Evolutionary conservation across 192 early-diverging fungal genomes (phyloP).

Genomic region (Podila epigama): DNA sequence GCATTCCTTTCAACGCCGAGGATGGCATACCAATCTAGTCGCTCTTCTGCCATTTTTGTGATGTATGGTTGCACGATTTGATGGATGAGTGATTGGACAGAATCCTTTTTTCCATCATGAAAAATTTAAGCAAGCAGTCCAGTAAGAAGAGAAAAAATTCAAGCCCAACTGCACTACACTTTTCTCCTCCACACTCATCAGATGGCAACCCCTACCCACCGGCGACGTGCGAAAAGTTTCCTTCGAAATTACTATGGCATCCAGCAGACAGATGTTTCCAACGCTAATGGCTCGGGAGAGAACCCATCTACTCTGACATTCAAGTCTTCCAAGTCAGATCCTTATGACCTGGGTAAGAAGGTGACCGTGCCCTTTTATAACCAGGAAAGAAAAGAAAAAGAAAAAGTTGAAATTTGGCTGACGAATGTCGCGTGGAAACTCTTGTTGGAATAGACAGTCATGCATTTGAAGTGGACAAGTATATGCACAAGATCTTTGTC

Average conservation of each 20-base stretch:
- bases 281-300: constrained; percentile 16
- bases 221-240: constrained; percentile 54
- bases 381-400: too few relatives aligned
- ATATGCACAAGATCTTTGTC: constrained; percentile 76
- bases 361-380: background rate
- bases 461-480: constrained; percentile 79
- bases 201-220: too few relatives aligned
- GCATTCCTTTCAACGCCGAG: constrained; percentile 53
- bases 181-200: too few relatives aligned
- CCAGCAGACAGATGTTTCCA: constrained; percentile 22
- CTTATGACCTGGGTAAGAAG: constrained; percentile 73
- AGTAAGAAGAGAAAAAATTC: too few relatives aligned
- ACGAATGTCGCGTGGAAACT: too few relatives aligned
- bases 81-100: background rate
- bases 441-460: constrained; percentile 57
- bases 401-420: too few relatives aligned
- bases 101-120: background rate
- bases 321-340: constrained; percentile 57
- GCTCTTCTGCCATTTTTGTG: constrained; percentile 42
- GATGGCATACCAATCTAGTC: constrained; percentile 58
- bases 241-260: constrained; percentile 65
- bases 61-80: background rate
- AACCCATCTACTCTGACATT: constrained; percentile 34
- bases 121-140: background rate
- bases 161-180: background rate